These are phyloP conservation scores for Elsinoe fawcettii DNA, from an alignment of 2,329 filamentous ascomycete genomes.

Conservation along the genomic window DNA sequence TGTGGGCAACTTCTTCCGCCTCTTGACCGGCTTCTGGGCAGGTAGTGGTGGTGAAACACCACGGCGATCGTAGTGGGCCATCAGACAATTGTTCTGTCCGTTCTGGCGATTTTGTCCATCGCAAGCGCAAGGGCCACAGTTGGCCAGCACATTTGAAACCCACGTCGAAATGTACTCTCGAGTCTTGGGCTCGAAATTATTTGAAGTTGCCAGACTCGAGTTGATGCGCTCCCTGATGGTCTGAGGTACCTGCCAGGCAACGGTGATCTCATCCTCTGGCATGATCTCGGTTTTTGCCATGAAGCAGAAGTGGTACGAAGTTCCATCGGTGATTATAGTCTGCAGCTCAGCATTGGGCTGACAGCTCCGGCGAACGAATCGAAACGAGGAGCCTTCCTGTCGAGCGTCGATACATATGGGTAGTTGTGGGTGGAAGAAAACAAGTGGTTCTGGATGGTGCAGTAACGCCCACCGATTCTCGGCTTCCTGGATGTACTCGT, in stretches of 20 bases:
- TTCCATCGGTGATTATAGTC: slow-evolving; percentile 69
- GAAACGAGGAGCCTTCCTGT: slow-evolving; percentile 73
- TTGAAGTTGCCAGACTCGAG: slow-evolving; percentile 9
- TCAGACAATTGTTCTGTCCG: slow-evolving; percentile 28
- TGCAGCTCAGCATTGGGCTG: slow-evolving; percentile 81
- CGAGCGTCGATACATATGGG: slow-evolving; percentile 91
- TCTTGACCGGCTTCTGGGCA: slow-evolving; percentile 32
- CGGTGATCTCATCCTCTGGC: slow-evolving; percentile 60
- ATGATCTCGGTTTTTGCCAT: slow-evolving; percentile 74
- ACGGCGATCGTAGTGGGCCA: slow-evolving; percentile 31
- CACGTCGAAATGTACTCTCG: slow-evolving; percentile 53
- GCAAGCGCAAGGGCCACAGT: slow-evolving; percentile 74
- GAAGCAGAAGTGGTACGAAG: slow-evolving; percentile 87
- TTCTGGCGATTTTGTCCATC: slow-evolving; percentile 29
- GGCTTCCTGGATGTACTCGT: slow-evolving; percentile 40
- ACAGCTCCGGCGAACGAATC: slow-evolving; percentile 89
- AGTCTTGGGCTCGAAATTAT: slow-evolving; percentile 15
- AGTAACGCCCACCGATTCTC: slow-evolving; percentile 41
- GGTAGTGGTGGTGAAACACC: slow-evolving; percentile 17
- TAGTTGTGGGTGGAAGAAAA: slow-evolving; percentile 69
- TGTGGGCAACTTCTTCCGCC: slow-evolving; percentile 41
- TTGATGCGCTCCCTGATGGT: slow-evolving; percentile 17
- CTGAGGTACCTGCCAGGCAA: slow-evolving; percentile 40
- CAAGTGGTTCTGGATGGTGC: slow-evolving; percentile 46
- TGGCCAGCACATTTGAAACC: slow-evolving; percentile 63